These are phyloP conservation scores for Xylaria curta DNA, from an alignment of 495 filamentous ascomycete species.

Conservation along the genomic window DNA sequence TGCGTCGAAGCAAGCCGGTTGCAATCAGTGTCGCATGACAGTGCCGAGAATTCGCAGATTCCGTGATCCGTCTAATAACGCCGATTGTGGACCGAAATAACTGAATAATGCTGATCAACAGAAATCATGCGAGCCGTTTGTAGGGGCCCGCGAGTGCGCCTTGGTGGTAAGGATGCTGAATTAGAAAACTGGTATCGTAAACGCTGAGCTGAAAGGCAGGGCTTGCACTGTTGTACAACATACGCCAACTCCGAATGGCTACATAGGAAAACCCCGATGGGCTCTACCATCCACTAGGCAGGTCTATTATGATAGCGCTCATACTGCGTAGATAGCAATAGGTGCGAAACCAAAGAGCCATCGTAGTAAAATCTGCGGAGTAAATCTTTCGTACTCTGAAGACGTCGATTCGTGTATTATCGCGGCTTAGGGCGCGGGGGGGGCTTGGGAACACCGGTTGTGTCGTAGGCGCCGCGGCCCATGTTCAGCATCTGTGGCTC, in stretches of 20 bases:
- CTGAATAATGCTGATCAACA: conserved; percentile 4
- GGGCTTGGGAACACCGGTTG: conserved; percentile 62
- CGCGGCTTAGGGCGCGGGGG: conserved; percentile 59
- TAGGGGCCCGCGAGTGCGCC: not conserved
- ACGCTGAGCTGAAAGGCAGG: conserved; percentile 25
- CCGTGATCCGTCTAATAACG: conserved; percentile 27
- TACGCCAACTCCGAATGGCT: conserved; percentile 18
- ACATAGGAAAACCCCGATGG: conserved; percentile 9
- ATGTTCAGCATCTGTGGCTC: conserved; percentile 56
- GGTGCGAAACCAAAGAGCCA: not conserved
- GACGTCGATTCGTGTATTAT: conserved; percentile 34
- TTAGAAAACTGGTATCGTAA: conserved; percentile 30
- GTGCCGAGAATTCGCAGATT: conserved; percentile 5
- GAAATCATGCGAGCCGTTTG: not conserved
- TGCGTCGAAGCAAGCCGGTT: not conserved
- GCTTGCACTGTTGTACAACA: conserved; percentile 31
- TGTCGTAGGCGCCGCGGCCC: conserved; percentile 64
- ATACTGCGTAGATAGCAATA: not conserved
- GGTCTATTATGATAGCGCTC: not conserved
- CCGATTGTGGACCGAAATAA: conserved; percentile 25
- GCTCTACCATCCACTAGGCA: not conserved
- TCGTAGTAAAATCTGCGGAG: not conserved
- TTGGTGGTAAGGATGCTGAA: conserved; percentile 19
- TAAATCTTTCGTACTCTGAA: not conserved
- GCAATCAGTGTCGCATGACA: not conserved